Evolutionary conservation across 768 basidiomycete genomes (phyloP).

Genomic region (Lentinula edodes): DNA sequence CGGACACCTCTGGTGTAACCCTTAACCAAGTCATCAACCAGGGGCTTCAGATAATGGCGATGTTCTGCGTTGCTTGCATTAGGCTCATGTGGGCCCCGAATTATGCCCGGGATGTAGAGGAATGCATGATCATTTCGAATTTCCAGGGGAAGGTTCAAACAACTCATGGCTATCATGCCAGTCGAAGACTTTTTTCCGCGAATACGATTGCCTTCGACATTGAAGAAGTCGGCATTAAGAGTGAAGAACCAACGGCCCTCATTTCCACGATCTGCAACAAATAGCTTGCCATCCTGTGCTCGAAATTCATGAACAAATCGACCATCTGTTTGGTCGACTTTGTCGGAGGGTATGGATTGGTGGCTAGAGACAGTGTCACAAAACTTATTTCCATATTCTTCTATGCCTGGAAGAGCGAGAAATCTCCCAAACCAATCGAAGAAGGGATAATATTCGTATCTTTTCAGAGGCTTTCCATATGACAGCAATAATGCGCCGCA

Average conservation of each 20-base stretch:
- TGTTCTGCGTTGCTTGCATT: background rate
- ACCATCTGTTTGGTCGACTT: background rate
- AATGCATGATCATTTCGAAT: slow-evolving; percentile 4
- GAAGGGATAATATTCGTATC: no score
- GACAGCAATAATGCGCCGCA: background rate
- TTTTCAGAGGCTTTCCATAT: no score
- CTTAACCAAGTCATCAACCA: background rate
- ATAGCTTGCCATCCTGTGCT: background rate
- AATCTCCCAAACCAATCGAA: no score
- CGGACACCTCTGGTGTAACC: background rate
- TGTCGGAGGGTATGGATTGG: background rate
- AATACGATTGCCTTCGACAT: background rate
- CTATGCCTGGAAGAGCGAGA: background rate
- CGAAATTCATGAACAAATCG: background rate
- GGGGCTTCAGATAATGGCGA: background rate
- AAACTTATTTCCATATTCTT: background rate
- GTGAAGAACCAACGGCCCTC: slow-evolving; percentile 5
- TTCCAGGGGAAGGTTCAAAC: slow-evolving; percentile 3
- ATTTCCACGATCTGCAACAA: background rate
- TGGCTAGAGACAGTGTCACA: background rate
- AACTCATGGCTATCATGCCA: background rate
- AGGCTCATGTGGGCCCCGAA: slow-evolving; percentile 2
- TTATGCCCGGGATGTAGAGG: background rate
- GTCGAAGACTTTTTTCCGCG: background rate
- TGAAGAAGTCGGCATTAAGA: slow-evolving; percentile 1